These are phyloP conservation scores for Puccinia sorghi DNA, from an alignment of 1,284 basidiomycete species.

Conservation along the genomic window DNA sequence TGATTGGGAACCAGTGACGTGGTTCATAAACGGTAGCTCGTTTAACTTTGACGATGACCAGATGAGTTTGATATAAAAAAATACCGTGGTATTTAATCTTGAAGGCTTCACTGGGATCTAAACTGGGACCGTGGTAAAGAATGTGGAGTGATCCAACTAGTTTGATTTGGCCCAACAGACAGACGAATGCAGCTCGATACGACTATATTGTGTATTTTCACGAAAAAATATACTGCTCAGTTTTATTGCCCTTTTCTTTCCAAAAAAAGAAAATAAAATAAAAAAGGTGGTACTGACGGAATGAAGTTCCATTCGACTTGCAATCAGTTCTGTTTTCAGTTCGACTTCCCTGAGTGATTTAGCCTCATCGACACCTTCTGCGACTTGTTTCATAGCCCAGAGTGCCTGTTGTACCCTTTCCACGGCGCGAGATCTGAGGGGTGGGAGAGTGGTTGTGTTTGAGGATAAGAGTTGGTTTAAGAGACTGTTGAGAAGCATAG, in stretches of 20 bases:
- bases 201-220: constrained; percentile 50
- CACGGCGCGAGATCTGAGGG: constrained; percentile 12
- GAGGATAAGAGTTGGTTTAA: constrained; percentile 52
- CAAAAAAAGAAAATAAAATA: background rate
- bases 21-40: constrained; percentile 74
- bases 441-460: background rate
- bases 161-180: constrained; percentile 70
- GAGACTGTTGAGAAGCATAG: constrained; percentile 54
- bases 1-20: constrained; percentile 77
- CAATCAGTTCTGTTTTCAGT: constrained; percentile 66
- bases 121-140: constrained; percentile 64
- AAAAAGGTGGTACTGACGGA: constrained; percentile 36
- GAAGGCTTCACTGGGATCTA: constrained; percentile 60
- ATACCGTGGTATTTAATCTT: constrained; percentile 83
- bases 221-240: background rate
- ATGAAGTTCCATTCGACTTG: constrained; percentile 50
- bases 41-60: constrained; percentile 79
- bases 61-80: constrained; percentile 81
- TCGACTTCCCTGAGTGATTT: constrained; percentile 66
- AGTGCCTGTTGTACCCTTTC: constrained; percentile 54
- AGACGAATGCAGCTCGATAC: constrained; percentile 64
- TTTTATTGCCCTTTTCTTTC: constrained; percentile 56
- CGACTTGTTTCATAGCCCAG: constrained; percentile 67
- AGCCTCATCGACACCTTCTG: constrained; percentile 64
- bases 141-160: constrained; percentile 81